Percentiles rank a stretch among this genome's conserved stretches.
Evolutionary conservation across 2,329 filamentous ascomycete species (phyloP).

Genomic region (Clonostachys chloroleuca): DNA sequence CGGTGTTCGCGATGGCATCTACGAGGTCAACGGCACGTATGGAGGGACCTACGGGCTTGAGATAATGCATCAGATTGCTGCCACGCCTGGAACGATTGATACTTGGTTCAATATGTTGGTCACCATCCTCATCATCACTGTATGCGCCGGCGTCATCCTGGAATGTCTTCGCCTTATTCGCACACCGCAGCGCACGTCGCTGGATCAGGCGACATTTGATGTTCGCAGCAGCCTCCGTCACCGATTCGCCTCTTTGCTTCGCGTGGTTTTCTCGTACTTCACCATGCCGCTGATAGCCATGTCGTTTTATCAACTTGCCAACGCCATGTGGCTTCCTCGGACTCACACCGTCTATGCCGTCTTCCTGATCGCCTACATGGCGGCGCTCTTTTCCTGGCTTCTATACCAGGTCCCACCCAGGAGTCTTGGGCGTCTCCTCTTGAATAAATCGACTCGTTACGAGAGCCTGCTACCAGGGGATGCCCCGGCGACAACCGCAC

Average conservation of each 20-base stretch:
- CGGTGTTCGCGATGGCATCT: constrained; percentile 49
- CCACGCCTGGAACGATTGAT: constrained; percentile 55
- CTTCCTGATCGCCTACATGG: constrained; percentile 10
- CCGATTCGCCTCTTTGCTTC: constrained; percentile 32
- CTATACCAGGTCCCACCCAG: constrained; percentile 13
- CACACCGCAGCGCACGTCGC: constrained; percentile 23
- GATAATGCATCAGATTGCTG: constrained; percentile 62
- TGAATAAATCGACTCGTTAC: constrained; percentile 54
- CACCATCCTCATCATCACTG: constrained; percentile 48
- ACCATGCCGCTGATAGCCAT: constrained; percentile 67
- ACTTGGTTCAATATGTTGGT: constrained; percentile 68
- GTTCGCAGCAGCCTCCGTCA: constrained; percentile 1
- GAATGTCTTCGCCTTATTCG: constrained; percentile 48
- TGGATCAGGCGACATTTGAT: constrained; percentile 46
- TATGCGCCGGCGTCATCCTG: not conserved
- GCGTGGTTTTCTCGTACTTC: constrained; percentile 73
- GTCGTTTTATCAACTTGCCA: constrained; percentile 65
- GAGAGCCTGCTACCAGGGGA: constrained; percentile 44
- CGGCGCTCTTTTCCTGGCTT: constrained; percentile 19
- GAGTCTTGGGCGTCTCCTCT: constrained; percentile 19
- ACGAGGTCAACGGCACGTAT: constrained; percentile 63
- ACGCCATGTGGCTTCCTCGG: constrained; percentile 6
- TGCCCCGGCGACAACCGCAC: constrained; percentile 49
- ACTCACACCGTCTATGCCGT: constrained; percentile 25
- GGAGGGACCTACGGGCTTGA: constrained; percentile 51